Evolutionary conservation across 495 filamentous ascomycete species (phyloP), one percentile per base, ranked within the genome.

Genomic region (Aspergillus homomorphus): DNA sequence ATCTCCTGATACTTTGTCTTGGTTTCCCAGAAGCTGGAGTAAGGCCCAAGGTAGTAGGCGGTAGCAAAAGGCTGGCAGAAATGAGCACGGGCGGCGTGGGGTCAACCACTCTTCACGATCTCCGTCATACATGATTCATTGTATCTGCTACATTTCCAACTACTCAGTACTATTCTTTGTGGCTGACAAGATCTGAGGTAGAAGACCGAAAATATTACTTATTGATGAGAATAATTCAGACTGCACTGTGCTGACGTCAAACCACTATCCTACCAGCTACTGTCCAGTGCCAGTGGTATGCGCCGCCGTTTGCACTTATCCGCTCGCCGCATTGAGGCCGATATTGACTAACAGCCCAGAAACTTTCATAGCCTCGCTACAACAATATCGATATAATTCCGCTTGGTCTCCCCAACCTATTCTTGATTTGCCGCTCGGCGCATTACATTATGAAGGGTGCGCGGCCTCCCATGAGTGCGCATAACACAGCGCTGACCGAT

Each of bases 1-100:
- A 58, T 57, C 53, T 54, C 46, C 55, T 48, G 59, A 42, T 60
- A 62, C 60, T 53, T 57, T 63, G 66, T 65, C 58, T 60, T 58
- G 57, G 59, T 61, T 48, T 58, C 53, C 45, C 58, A 60, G 57
- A 69, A 68, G 69, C 68, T 68, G 69, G 65, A 59, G 52, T 62
- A 55, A 57, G 54, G 53, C 71, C 55, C 9, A 3, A 55, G 58
- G 21, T 4, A 56, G 68, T 54, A 71, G 66, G 72, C 70, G 70
- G 70, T 74, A 28, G 54, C 53, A 12, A 12, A 12, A 2, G 33
- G 15, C 10, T 5, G 33, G 33, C 33, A 38, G 8, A 6, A 38
- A 5, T 12, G 33, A 38, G 5, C 12, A 5, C 33, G 33, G 33
- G 33, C 33, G 33, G 33, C 33, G 33, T 10, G 33, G 33, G 10